Evolutionary conservation across 345 rosid species (phyloP), one percentile per base, ranked within the genome.

Genomic region (Lepidium sativum): DNA sequence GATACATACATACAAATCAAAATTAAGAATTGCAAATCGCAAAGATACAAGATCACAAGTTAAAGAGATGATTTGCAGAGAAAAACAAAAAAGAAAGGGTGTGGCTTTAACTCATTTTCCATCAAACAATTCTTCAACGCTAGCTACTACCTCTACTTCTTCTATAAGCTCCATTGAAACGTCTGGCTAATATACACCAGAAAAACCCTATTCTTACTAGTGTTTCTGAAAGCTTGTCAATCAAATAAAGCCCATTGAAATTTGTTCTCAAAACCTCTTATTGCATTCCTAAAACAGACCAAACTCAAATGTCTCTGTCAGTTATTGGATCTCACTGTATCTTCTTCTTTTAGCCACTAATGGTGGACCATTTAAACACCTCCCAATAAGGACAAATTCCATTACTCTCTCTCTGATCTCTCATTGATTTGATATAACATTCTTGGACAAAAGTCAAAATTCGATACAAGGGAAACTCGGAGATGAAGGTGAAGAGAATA

Each of bases 291-390:
- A 44, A 58, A 50, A 58, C 66, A 60, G 17, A 60, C 23, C 63
- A 60, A 60, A 53, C 61, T 66, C 15, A 35, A 52, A 37, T 43
- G 77, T 72, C 77, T 50, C 7, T 66, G 68, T 72, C 77, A 73
- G 63, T 44, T 73, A 73, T 44, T 73, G 77, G 68, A 60, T 53
- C 77, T 20, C 25, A 73, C 77, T 67, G 77, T 73, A 6, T 67
- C 53, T 63, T 1, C 58, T 44, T 59, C 60, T 52, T 72, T 33
- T 65, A 56, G 57, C 23, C 54, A 72, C 55, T 72, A 67, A 67
- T 66, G 77, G 77, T 73, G 77, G 77, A 67, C 77, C 77, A 59
- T 35, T 66, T 53, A 27, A 67, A 66, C 67, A 59, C 42, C 44
- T 35, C 72, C 70, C 67, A 66, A 58, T 58, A 50, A 13, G 41